Percentiles rank a stretch among this genome's conserved stretches.
phyloP scores from a whole-genome alignment of 441 rosid genomes.

The Eutrema salsugineum region DNA sequence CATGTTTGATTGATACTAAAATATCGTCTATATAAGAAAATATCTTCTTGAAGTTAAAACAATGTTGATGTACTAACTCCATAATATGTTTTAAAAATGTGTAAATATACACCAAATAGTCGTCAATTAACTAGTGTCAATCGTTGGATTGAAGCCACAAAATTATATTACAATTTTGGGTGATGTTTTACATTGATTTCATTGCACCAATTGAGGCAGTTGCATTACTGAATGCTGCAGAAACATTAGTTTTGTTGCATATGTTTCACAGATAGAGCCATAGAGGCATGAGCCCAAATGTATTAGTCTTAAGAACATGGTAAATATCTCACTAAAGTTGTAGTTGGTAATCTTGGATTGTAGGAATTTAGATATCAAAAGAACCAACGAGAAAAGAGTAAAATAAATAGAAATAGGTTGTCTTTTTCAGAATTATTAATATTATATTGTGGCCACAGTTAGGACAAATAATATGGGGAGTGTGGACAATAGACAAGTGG shows the following conservation, averaged over 20 bases:
- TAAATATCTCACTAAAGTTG: not conserved
- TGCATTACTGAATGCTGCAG: not conserved
- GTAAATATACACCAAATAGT: not conserved
- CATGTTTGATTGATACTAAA: not conserved
- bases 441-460: constrained; percentile 1
- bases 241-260: not conserved
- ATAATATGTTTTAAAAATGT: no score
- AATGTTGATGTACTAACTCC: no score
- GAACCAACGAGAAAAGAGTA: not conserved
- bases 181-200: not conserved
- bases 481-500: constrained; percentile 15
- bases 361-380: not conserved
- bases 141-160: not conserved
- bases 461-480: not conserved
- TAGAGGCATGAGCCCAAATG: not conserved
- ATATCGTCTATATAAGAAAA: no score
- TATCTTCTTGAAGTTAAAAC: no score
- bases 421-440: not conserved
- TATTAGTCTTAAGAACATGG: not conserved
- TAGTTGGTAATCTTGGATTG: not conserved
- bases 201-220: not conserved
- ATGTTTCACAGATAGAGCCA: no score
- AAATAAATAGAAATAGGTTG: not conserved
- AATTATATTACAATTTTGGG: not conserved
- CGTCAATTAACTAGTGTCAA: not conserved